Base-by-base conservation (phyloP, 805 yeast species). In the Torulaspora franciscae region DNA sequence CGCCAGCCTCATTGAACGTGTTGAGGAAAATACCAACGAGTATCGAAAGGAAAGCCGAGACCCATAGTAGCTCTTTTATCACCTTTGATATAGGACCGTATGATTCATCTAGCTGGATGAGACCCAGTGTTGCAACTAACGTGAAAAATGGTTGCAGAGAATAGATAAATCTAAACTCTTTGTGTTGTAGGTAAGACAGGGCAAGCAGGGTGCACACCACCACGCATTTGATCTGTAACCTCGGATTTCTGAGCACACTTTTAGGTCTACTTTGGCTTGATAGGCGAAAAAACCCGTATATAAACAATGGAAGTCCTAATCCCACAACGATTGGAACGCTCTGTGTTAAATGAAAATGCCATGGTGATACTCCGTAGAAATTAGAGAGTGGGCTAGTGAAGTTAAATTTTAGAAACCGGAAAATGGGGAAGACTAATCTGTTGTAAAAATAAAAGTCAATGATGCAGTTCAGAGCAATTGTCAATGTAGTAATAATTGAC, bases 161-260 rank as follows among this genome's bases (percentile, higher is more conserved):
- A 54, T 83, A 88, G 13, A 95, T 72, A 62, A 93, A 93, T 37
- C 99, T 74, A 55, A 89, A 85, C 61, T 93, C 99, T 60, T 93
- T 93, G 64, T 93, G 99, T 8, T 75, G 69, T 14, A 93, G 75
- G 2, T 70, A 41, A 0, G 96, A 85, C 54, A 85, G 87, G 0
- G 72, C 68, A 0, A 65, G 39, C 1, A 85, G 40, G 36, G 83
- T 83, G 4, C 75, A 43, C 0, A 72, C 14, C 0, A 75, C 49
- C 40, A 74, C 52, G 6, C 58, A 9, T 50, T 66, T 68, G 10
- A 68, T 25, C 11, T 57, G 54, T 26, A 56, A 43, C 11, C 54
- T 34, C 4, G 57, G 54, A 33, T 46, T 46, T 9, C 14, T 23
- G 10, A 17, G 19, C 14, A 7, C 11, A 8, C 29, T 28, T 4